These are phyloP conservation scores for Clitopilus hobsonii DNA, from an alignment of 768 basidiomycete genomes.

Conservation along the genomic window DNA sequence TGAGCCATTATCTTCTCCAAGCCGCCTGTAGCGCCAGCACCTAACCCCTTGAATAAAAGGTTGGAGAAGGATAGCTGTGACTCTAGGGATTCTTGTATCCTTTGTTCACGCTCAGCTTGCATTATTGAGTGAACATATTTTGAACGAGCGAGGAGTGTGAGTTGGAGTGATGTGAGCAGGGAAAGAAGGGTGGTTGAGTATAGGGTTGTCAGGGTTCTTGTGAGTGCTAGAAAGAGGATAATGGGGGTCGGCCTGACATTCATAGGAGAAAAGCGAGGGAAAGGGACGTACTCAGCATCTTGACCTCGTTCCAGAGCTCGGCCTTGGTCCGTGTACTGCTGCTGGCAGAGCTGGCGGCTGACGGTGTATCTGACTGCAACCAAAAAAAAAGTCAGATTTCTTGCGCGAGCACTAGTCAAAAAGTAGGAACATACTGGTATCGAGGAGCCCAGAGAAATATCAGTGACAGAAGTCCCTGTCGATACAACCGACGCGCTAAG, in stretches of 20 bases:
- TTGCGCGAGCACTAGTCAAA: not conserved
- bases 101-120: slow-evolving; percentile 57
- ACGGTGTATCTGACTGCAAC: not conserved
- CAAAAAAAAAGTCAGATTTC: not conserved
- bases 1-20: slow-evolving; percentile 19
- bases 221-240: slow-evolving; percentile 56
- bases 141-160: slow-evolving; percentile 76
- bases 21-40: slow-evolving; percentile 1
- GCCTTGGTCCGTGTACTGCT: slow-evolving; percentile 53
- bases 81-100: slow-evolving; percentile 37
- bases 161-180: slow-evolving; percentile 82
- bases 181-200: slow-evolving; percentile 85
- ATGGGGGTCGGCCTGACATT: no score
- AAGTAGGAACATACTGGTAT: not conserved
- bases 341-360: not conserved
- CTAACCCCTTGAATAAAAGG: slow-evolving; percentile 23
- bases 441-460: not conserved
- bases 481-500: not conserved
- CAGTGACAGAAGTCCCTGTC: not conserved
- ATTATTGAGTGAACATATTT: slow-evolving; percentile 74
- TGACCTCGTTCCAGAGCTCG: slow-evolving; percentile 91
- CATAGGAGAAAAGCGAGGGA: not conserved
- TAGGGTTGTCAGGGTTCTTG: slow-evolving; percentile 78
- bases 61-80: slow-evolving; percentile 35
- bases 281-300: slow-evolving; percentile 66